These are phyloP conservation scores for Trichoderma sp. DNA, from an alignment of 2,329 filamentous ascomycete genomes.

Conservation along the genomic window DNA sequence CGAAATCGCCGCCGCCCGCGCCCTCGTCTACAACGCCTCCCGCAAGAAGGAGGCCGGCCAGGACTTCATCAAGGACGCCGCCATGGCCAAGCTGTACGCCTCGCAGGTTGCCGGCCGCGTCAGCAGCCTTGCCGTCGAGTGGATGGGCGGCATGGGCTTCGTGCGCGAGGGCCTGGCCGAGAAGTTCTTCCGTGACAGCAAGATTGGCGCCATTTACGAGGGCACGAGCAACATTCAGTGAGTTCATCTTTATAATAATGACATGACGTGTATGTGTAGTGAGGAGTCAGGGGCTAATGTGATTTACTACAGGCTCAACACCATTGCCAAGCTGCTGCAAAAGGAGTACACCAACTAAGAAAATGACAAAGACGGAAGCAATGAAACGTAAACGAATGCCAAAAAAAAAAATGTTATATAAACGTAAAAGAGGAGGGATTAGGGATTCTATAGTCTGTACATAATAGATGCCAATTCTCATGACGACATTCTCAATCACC, in stretches of 20 bases:
- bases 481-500: background rate
- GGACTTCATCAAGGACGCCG: slow-evolving; percentile 91
- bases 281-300: background rate
- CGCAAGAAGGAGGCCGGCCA: slow-evolving; percentile 97
- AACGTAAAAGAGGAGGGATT: background rate
- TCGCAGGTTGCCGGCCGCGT: slow-evolving; percentile 90
- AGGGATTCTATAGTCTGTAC: slow-evolving; percentile 8
- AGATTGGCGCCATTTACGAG: slow-evolving; percentile 98
- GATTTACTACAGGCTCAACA: slow-evolving; percentile 48
- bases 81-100: slow-evolving; percentile 96
- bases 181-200: slow-evolving; percentile 97
- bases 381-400: background rate
- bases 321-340: slow-evolving; percentile 60
- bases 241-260: slow-evolving; percentile 26
- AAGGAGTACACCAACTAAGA: slow-evolving; percentile 54
- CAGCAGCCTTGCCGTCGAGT: slow-evolving; percentile 83
- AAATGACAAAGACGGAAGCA: slow-evolving; percentile 20
- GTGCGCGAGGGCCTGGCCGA: slow-evolving; percentile 93
- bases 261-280: background rate
- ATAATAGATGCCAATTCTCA: slow-evolving; percentile 9
- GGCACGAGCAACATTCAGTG: slow-evolving; percentile 77
- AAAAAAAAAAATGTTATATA: slow-evolving; percentile 7
- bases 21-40: slow-evolving; percentile 91
- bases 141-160: slow-evolving; percentile 99
- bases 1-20: slow-evolving; percentile 86